Base-by-base conservation (phyloP, 495 filamentous ascomycete genomes). In the Articulospora tetracladia region DNA sequence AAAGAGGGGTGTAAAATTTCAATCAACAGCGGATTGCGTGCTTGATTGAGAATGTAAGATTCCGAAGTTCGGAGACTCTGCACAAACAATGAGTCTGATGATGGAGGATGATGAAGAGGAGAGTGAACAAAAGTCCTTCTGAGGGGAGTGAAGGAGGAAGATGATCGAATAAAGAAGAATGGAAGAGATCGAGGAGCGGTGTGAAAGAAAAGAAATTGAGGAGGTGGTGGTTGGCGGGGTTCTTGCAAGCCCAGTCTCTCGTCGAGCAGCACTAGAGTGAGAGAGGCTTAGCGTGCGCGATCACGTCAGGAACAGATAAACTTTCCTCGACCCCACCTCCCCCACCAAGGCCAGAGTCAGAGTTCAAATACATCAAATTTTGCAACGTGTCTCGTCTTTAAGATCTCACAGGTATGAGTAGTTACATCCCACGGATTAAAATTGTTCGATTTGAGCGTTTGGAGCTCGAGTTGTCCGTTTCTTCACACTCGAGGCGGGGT, bases 1-100 rank as follows among this genome's bases (percentile, higher is more conserved):
- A 41, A 28, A 11, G 25, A 36, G 20, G 46, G 79, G 79, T 85
- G 85, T 17, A 85, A 89, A 67, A 82, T 76, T 3, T 74, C 86
- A 12, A 68, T 89, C 59, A 27, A 53, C 50, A 30, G 30, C 39
- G 48, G 41, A 53, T 53, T 53, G 22, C 47, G 47, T 50, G 50
- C 26, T 53, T 30, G 28, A 53, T 17, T 12, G 17, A 26, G 8
- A 15, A 13, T 19, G 13, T 23, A 53, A 25, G 12, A n/a, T 28
- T 53, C 50, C 25, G 50, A 53, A 13, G 50, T 30, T 10, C 25
- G 25, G 25, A 53, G 50, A 30, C 25, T 27, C 25, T 26, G 1
- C 10, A 6, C 30, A 13, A n/a, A 53, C 25, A 24, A 22, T 26
- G 1, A 26, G 15, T 22, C n/a, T 23, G 25, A 22, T 24, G 25